Evolutionary conservation across 2,329 filamentous ascomycete genomes (phyloP), one percentile per base, ranked within the genome.

Genomic region (Fusarium sp.): DNA sequence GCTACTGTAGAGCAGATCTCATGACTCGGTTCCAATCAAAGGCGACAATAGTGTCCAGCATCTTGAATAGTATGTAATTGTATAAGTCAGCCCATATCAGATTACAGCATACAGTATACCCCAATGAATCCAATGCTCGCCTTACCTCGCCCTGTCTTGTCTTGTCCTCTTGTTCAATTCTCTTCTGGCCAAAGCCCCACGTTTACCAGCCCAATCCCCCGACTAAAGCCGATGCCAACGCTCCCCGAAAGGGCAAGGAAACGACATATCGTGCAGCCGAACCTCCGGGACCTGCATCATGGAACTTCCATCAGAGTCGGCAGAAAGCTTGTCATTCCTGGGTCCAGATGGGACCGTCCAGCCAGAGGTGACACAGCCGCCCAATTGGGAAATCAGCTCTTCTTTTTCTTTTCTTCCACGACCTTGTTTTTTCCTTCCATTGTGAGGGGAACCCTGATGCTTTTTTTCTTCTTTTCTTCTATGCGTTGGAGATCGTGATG

Each of bases 211-310:
- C 46, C 52, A 61, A 63, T 70, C 65, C 52, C 57, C 72, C 73
- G 69, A 69, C 71, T 65, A 63, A 47, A 64, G 58, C 69, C 69
- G 71, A 67, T 62, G 58, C 53, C 62, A 53, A 51, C 64, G 58
- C 58, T 67, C 57, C 77, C 74, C 54, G 75, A 79, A 78, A 48
- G 60, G 78, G 78, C 66, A 79, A 78, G 46, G 55, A 72, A 70
- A 76, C 63, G 65, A 77, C 78, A 79, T 63, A 69, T 67, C 71
- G 64, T 79, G 78, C 77, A 77, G 75, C 75, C 76, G 64, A 63
- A 54, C 41, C 54, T 60, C 60, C 45, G 69, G 71, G 73, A 75
- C 73, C 73, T 75, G 73, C 73, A 65, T 75, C 58, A 57, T 53
- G 47, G 58, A 54, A 53, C 62, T 69, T 54, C 60, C 65, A 69